Conservation (phyloP, 2,329 filamentous ascomycete genomes). For the Juglanconis oblonga region DNA sequence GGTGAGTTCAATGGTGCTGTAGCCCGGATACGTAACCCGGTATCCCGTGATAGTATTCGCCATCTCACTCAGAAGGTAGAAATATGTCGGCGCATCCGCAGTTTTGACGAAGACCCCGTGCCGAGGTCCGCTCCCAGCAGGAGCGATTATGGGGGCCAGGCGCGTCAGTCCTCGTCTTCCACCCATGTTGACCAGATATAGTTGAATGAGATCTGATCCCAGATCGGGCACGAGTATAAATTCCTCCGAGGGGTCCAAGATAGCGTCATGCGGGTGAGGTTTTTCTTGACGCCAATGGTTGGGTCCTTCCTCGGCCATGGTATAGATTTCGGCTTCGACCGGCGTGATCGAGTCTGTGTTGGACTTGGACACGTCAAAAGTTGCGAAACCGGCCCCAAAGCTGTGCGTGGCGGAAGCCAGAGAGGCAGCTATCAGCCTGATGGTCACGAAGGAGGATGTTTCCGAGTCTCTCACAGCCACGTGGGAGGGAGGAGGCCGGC, state of each 20-base stretch:
- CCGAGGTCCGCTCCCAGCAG: conserved; percentile 51
- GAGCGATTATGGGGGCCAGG: conserved; percentile 37
- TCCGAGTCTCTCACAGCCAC: not conserved
- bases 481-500: no score
- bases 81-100: conserved; percentile 41
- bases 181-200: conserved; percentile 50
- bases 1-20: conserved; percentile 41
- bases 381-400: conserved; percentile 39
- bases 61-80: conserved; percentile 63
- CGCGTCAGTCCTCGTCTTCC: conserved; percentile 38
- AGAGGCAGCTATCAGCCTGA: no score
- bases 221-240: conserved; percentile 66
- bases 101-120: conserved; percentile 58
- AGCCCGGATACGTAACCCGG: conserved; percentile 47
- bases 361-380: conserved; percentile 38
- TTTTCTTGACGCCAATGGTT: conserved; percentile 49
- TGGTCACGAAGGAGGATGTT: not conserved
- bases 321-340: conserved; percentile 38
- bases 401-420: conserved; percentile 23
- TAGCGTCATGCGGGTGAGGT: conserved; percentile 63
- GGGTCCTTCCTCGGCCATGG: conserved; percentile 35
- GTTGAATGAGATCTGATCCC: conserved; percentile 59
- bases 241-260: conserved; percentile 61
- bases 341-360: conserved; percentile 34
- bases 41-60: conserved; percentile 56